Evolutionary conservation across 805 yeast genomes (phyloP), one percentile per base, ranked within the genome.

Genomic region (Phaffomyces thermotolerans): DNA sequence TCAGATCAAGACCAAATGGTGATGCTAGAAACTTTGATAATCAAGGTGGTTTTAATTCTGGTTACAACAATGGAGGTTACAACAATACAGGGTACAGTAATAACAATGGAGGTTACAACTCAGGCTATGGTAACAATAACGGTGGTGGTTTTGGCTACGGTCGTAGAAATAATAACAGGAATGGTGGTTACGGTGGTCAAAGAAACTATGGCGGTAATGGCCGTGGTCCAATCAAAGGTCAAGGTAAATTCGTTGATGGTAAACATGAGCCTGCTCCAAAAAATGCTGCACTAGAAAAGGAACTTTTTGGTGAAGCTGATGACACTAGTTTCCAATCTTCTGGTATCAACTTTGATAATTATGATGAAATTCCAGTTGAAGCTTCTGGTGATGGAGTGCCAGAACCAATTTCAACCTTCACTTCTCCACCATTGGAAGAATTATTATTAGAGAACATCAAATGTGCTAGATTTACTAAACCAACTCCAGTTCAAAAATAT

Each of bases 361-460:
- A 93, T 68, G 99, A 93, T 65, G 98, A 95, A 47, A 93, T 93
- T 52, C 99, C 99, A 48, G 97, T 93, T 51, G 98, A 93, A 69
- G 99, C 97, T 40, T 70, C 95, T 39, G 99, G 99, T 70, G 84
- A 83, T 34, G 79, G 84, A 48, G 95, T 88, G 44, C 99, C 99
- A 49, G 98, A 90, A 63, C 89, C 97, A 52, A 85, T 93, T 57
- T 69, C 82, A 50, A 71, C 84, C 43, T 93, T 93, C 68, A 85
- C 93, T 46, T 65, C 89, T 50, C 98, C 98, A 52, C 98, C 98
- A 44, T 77, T 95, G 64, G 97, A 90, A 61, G 68, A 71, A 42
- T 76, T 91, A 56, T 74, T 93, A 58, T 81, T 95, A 52, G 88
- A 84, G 65, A 95, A 91, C 73, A 85, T 95, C 52, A 73, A 72